Percentiles rank a stretch among this genome's conserved stretches.
Conservation (phyloP, 768 basidiomycete species). For the Coprinopsis strossmayeri region DNA sequence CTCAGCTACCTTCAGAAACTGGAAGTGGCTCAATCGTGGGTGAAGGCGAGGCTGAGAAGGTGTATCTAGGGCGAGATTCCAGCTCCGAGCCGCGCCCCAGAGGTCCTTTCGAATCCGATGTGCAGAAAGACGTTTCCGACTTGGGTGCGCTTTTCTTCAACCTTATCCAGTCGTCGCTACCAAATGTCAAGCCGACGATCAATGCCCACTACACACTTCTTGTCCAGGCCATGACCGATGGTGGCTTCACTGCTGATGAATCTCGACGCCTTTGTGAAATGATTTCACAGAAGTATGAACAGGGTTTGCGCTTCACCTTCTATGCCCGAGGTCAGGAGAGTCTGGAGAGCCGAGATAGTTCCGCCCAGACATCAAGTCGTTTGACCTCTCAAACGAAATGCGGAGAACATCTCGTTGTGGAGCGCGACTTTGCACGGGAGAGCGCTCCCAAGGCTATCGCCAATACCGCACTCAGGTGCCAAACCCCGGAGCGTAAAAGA, state of each 20-base stretch:
- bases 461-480: no score
- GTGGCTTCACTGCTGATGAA: constrained; percentile 3
- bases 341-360: neutral
- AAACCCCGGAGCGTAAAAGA: neutral
- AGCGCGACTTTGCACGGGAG: no score
- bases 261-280: constrained; percentile 1
- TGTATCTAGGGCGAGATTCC: no score
- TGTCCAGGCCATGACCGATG: neutral
- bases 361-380: no score
- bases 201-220: neutral
- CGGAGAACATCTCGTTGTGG: no score
- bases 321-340: neutral
- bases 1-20: neutral
- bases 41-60: neutral
- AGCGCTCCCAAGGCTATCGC: no score
- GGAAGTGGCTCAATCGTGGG: neutral
- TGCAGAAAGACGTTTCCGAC: neutral
- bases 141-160: neutral
- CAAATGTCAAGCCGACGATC: neutral
- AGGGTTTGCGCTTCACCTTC: neutral
- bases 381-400: neutral
- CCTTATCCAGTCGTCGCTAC: neutral
- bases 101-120: neutral
- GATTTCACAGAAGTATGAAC: neutral
- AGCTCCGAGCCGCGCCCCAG: neutral